Conservation (phyloP, 805 yeast species). For the Metschnikowia reukaufii region DNA sequence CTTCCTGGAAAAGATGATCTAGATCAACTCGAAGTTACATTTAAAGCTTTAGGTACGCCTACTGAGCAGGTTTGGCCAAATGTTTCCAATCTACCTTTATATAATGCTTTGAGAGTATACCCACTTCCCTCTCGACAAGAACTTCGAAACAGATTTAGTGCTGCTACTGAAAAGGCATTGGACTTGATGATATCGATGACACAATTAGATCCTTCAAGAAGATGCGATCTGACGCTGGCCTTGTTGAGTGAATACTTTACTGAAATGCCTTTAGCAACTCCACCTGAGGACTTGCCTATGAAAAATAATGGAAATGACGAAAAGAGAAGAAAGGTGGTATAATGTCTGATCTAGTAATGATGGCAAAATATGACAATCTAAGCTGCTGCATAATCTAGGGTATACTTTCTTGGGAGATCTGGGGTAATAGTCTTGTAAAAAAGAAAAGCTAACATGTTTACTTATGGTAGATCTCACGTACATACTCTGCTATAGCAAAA, state of each 20-base stretch:
- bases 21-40: conserved; percentile 91
- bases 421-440: too few relatives aligned
- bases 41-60: conserved; percentile 94
- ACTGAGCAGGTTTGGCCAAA: conserved; percentile 91
- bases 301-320: conserved; percentile 22
- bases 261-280: conserved; percentile 75
- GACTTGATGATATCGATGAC: conserved; percentile 74
- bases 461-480: conserved; percentile 32
- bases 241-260: conserved; percentile 65
- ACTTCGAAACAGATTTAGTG: conserved; percentile 77
- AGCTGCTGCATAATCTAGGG: conserved; percentile 6
- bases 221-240: conserved; percentile 66
- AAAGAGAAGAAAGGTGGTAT: conserved; percentile 20
- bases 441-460: conserved; percentile 1
- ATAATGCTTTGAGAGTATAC: conserved; percentile 68
- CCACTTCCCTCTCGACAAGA: conserved; percentile 85
- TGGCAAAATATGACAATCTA: conserved; percentile 16
- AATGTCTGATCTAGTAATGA: conserved; percentile 16
- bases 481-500: conserved; percentile 80
- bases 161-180: conserved; percentile 84
- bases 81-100: conserved; percentile 74
- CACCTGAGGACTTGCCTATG: conserved; percentile 62
- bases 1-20: conserved; percentile 88
- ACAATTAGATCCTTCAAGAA: conserved; percentile 70
- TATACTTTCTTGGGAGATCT: too few relatives aligned